Conservation (phyloP, 2,329 filamentous ascomycete genomes). For the Xylaria sp. region DNA sequence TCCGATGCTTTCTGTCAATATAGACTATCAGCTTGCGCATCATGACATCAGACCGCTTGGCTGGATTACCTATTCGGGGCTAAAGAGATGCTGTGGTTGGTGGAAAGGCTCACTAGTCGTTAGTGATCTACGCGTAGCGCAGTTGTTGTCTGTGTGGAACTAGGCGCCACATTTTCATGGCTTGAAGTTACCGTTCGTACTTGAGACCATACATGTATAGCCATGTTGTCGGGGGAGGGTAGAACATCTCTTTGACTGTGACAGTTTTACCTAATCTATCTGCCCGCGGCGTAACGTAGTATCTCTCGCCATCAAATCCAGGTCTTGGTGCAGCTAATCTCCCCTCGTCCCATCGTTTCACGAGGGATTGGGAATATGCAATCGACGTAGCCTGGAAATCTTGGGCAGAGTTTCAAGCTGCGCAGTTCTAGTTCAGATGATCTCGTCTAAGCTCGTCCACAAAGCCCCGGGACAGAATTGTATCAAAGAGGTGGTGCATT, state of each 20-base stretch:
- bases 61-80: constrained; percentile 33
- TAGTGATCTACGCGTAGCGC: neutral
- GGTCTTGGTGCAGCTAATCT: neutral
- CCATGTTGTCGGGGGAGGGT: too few species aligned
- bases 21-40: neutral
- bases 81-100: constrained; percentile 26
- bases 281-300: neutral
- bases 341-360: neutral
- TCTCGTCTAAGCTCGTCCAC: too few species aligned
- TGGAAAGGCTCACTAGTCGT: neutral
- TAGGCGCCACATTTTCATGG: constrained; percentile 3
- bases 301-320: neutral
- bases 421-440: too few species aligned
- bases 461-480: too few species aligned
- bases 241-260: too few species aligned
- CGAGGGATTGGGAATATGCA: neutral
- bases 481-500: too few species aligned
- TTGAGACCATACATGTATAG: too few species aligned
- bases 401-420: too few species aligned
- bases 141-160: neutral
- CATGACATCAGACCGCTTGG: constrained; percentile 22
- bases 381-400: too few species aligned
- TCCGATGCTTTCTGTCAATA: too few species aligned
- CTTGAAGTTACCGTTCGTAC: too few species aligned
- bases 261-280: neutral